phyloP scores from a whole-genome alignment of 768 basidiomycete species.

The Naganishia randhawae region DNA sequence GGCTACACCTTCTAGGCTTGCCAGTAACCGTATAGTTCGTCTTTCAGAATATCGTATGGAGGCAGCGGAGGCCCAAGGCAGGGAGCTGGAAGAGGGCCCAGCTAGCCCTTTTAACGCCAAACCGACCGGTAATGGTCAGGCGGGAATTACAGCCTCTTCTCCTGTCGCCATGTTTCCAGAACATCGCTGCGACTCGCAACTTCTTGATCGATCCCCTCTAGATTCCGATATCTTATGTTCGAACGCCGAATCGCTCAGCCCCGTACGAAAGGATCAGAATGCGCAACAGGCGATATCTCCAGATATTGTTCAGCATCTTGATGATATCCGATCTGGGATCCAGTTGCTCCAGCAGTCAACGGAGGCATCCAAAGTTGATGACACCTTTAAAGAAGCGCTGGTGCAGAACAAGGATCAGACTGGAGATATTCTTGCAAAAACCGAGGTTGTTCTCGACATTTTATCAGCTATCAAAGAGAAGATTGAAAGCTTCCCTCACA shows the following conservation, averaged over 20 bases:
- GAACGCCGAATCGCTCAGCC: neutral
- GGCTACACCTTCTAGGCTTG: neutral
- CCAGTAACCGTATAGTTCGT: neutral
- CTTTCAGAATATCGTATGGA: neutral
- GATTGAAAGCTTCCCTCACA: neutral
- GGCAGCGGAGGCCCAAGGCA: neutral
- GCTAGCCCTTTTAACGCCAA: too few relatives aligned
- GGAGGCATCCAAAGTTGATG: neutral
- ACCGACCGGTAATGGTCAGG: too few relatives aligned
- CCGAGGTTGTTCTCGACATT: neutral
- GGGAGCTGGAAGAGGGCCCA: neutral
- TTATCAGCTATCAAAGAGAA: neutral
- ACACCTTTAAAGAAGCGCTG: constrained; percentile 7
- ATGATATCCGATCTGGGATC: neutral
- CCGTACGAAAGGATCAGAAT: neutral
- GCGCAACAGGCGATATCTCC: neutral
- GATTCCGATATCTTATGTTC: too few relatives aligned
- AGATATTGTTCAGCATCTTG: neutral
- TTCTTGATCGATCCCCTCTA: too few relatives aligned
- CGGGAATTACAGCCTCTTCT: too few relatives aligned
- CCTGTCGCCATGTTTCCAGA: too few relatives aligned
- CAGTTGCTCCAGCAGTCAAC: neutral
- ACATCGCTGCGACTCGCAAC: too few relatives aligned
- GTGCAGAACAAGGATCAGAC: neutral
- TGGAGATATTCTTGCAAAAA: neutral